Base-by-base conservation (phyloP, 2,329 filamentous ascomycete species). In the Ceratocystis eucalypticola region DNA sequence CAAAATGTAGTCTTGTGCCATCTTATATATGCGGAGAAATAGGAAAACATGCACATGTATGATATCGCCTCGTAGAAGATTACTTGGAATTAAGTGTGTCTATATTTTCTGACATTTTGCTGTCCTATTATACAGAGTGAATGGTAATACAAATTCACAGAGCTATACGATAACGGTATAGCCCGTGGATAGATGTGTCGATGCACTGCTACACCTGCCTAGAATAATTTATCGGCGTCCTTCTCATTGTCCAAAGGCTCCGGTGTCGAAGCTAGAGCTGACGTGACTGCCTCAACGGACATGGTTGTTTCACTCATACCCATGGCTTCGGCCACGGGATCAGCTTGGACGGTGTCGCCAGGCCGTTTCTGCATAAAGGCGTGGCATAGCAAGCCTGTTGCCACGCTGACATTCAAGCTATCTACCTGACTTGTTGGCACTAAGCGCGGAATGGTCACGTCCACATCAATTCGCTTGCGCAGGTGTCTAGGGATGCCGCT, bases 391-490 rank as follows among this genome's bases (percentile, higher is more conserved):
- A 97, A 77, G 0, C 85, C 91, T 5, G 89, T 85, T 1, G 94
- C 93, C 22, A 96, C 92, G 72, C 89, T 91, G 48, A 97, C 94
- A 73, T 99, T 97, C 74, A 99, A 77, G 74, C 91, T 96, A 75
- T 97, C 93, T 2, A 99, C 85, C 73, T 70, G 85, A 74, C 72
- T 82, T 73, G 71, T 78, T 69, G 72, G 77, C 53, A 75, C 80
- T 70, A 74, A 82, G 74, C 74, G 82, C 70, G 80, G 81, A 65
- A 99, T 89, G 5, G 86, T 83, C 3, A 87, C 71, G 70, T 86
- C 80, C 37, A 78, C 79, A 70, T 96, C 84, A 0, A 89, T 87
- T 67, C 83, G 80, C 53, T 81, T 83, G 70, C 83, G 84, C 68
- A 94, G 76, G 66, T 81, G 79, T 64, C 79, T 78, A n/a, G 82